These are phyloP conservation scores for Colletotrichum godetiae DNA, from an alignment of 2,329 filamentous ascomycete species.

Conservation along the genomic window DNA sequence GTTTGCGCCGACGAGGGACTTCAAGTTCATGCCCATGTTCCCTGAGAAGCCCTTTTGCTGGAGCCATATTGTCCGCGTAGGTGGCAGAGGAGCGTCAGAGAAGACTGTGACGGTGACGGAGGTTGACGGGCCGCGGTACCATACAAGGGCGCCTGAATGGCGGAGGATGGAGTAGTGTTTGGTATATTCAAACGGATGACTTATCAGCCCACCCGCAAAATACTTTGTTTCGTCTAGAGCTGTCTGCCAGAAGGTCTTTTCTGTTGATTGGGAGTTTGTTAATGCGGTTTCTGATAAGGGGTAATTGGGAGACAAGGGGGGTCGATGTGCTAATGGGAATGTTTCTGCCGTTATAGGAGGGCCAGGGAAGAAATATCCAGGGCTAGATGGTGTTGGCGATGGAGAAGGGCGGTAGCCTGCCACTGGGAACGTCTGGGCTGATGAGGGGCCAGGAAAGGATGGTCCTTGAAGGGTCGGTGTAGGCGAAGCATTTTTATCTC, in stretches of 20 bases:
- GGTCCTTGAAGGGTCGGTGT: neutral
- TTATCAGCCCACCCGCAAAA: slow-evolving; percentile 73
- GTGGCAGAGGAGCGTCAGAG: slow-evolving; percentile 66
- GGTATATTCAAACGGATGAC: slow-evolving; percentile 72
- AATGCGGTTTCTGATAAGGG: neutral
- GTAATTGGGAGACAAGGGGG: neutral
- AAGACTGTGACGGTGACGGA: slow-evolving; percentile 74
- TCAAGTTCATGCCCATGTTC: slow-evolving; percentile 74
- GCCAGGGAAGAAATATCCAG: neutral
- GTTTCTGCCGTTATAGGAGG: slow-evolving; percentile 5
- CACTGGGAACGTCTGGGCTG: slow-evolving; percentile 12
- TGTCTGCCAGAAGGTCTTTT: slow-evolving; percentile 54
- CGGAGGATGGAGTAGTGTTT: slow-evolving; percentile 75
- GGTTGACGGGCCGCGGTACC: slow-evolving; percentile 74
- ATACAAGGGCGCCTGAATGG: slow-evolving; percentile 72
- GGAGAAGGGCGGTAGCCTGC: slow-evolving; percentile 6
- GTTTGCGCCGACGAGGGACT: slow-evolving; percentile 69
- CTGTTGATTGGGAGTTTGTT: slow-evolving; percentile 8
- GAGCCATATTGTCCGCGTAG: slow-evolving; percentile 71
- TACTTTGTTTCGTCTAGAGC: slow-evolving; percentile 70
- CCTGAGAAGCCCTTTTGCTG: slow-evolving; percentile 77
- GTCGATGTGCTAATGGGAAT: neutral
- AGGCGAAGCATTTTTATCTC: neutral
- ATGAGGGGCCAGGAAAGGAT: slow-evolving; percentile 1
- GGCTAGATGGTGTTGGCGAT: neutral